Evolutionary conservation across 164 flowering plant species (phyloP).

Genomic region (Kalanchoe fedtschenkoi): DNA sequence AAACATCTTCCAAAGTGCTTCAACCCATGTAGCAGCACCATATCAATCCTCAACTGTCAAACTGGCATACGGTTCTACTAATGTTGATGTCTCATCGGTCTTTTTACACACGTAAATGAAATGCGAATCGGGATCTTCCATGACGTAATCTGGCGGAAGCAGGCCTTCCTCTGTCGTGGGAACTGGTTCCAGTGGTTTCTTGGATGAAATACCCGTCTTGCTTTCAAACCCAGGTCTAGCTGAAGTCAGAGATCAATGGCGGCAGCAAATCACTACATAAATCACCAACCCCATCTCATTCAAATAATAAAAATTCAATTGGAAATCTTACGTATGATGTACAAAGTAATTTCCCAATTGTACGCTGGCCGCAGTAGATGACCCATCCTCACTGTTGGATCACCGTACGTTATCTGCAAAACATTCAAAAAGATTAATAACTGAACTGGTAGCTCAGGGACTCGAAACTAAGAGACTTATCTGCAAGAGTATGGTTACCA

Average conservation of each 20-base stretch:
- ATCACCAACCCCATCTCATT: too few species aligned
- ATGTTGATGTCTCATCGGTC: constrained; percentile 20
- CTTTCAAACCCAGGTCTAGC: constrained; percentile 81
- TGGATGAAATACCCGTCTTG: constrained; percentile 27
- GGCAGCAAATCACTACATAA: not conserved
- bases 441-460: not conserved
- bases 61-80: constrained; percentile 6
- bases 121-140: constrained; percentile 94
- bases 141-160: constrained; percentile 48
- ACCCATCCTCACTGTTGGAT: constrained; percentile 78
- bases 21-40: too few species aligned
- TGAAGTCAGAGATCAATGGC: constrained; percentile 27
- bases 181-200: constrained; percentile 55
- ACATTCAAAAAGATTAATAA: not conserved
- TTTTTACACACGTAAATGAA: constrained; percentile 71
- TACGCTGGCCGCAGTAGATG: constrained; percentile 51
- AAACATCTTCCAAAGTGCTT: too few species aligned
- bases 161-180: constrained; percentile 56
- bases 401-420: constrained; percentile 86
- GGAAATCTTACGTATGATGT: constrained; percentile 69
- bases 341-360: constrained; percentile 60
- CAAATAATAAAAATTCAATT: not conserved
- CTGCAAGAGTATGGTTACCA: constrained; percentile 39
- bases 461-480: not conserved
- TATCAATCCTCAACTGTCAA: too few species aligned